phyloP scores from a whole-genome alignment of 768 basidiomycete genomes.

The Sporobolomyces phaffii region DNA sequence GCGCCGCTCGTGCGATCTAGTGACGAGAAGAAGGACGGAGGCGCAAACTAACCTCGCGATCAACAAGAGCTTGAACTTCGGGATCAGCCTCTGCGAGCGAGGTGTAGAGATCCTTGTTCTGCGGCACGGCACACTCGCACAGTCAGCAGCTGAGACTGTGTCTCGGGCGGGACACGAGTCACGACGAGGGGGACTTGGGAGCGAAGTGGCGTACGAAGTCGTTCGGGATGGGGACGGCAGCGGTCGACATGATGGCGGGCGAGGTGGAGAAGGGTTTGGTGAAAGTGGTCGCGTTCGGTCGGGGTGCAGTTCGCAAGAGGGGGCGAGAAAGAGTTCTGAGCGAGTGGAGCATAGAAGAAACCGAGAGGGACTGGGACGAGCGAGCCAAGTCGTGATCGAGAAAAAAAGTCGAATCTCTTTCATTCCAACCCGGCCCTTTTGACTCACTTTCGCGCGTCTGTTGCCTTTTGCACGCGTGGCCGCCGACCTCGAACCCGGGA shows the following conservation, averaged over 20 bases:
- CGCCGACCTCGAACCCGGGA: neutral
- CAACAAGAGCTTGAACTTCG: conserved; percentile 92
- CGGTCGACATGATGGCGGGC: conserved; percentile 33
- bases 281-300: neutral
- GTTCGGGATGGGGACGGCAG: conserved; percentile 46
- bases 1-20: neutral
- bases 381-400: neutral
- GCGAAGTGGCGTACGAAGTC: conserved; percentile 46
- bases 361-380: no score
- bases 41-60: conserved; percentile 49
- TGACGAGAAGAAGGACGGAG: neutral
- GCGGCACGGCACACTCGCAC: neutral
- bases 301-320: neutral
- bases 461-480: neutral
- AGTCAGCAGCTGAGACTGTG: no score
- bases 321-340: conserved; percentile 2
- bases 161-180: no score
- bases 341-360: conserved; percentile 10
- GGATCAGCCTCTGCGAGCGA: conserved; percentile 87
- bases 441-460: no score
- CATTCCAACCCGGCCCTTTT: no score
- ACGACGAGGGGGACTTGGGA: no score
- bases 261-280: neutral
- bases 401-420: conserved; percentile 2
- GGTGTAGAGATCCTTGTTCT: conserved; percentile 90